phyloP scores from a whole-genome alignment of 208 protist genomes.

The Trypanosoma melophagium region DNA sequence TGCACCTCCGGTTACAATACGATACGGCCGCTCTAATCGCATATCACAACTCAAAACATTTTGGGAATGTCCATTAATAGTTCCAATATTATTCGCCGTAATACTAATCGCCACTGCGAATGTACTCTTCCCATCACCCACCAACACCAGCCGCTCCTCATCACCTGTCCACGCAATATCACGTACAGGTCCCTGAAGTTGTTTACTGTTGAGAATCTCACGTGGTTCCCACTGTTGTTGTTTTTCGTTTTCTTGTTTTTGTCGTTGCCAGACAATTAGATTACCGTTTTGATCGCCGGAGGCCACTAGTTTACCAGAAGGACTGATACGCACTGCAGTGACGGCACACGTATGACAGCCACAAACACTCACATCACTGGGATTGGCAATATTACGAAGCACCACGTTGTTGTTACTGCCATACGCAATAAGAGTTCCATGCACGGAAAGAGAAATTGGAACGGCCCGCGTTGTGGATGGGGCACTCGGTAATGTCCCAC shows the following conservation, averaged over 20 bases:
- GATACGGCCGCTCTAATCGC: constrained; percentile 38
- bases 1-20: constrained; percentile 44
- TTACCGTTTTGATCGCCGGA: constrained; percentile 59
- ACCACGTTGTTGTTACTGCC: constrained; percentile 42
- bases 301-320: constrained; percentile 38
- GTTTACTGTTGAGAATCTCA: constrained; percentile 33
- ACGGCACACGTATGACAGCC: constrained; percentile 36
- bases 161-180: constrained; percentile 69
- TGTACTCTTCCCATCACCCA: constrained; percentile 55
- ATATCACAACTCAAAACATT: constrained; percentile 52
- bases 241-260: too few species aligned
- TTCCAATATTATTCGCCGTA: constrained; percentile 41
- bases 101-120: constrained; percentile 39
- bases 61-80: constrained; percentile 52
- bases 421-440: constrained; percentile 38
- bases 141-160: constrained; percentile 48
- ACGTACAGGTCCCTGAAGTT: constrained; percentile 41
- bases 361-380: constrained; percentile 20
- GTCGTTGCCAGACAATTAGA: constrained; percentile 43
- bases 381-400: constrained; percentile 14
- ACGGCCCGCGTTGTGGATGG: constrained; percentile 38
- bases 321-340: constrained; percentile 46
- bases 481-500: constrained; percentile 28
- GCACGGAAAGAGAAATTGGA: constrained; percentile 27
- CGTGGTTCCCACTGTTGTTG: constrained; percentile 30